Evolutionary conservation across 108 stramenopile species (phyloP).

Genomic region (Conticribra guillardii): DNA sequence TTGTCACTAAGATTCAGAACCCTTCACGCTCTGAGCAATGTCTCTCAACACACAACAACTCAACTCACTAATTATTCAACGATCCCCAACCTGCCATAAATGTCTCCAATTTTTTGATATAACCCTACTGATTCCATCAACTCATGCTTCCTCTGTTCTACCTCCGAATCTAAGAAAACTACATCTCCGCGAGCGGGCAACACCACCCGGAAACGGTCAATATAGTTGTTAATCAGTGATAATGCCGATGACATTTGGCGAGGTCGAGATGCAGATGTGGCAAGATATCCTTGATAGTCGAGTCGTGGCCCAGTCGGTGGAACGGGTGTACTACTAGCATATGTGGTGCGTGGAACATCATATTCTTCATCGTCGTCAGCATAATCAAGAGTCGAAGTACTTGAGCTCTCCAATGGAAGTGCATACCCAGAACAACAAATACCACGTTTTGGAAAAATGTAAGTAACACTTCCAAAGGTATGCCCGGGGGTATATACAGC

Average conservation of each 20-base stretch:
- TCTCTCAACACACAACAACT: no score
- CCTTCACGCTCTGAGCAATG: no score
- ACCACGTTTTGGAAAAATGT: slow-evolving; percentile 72
- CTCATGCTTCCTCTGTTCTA: slow-evolving; percentile 38
- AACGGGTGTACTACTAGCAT: slow-evolving; percentile 17
- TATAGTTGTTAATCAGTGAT: slow-evolving; percentile 62
- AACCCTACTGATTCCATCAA: slow-evolving; percentile 50
- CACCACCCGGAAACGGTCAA: slow-evolving; percentile 69
- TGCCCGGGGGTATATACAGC: slow-evolving; percentile 87
- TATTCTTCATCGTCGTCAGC: slow-evolving; percentile 56
- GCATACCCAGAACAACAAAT: slow-evolving; percentile 79
- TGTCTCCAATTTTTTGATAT: slow-evolving; percentile 53
- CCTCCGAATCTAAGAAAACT: slow-evolving; percentile 55
- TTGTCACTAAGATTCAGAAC: no score
- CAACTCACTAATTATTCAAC: no score
- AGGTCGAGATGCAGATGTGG: slow-evolving; percentile 73
- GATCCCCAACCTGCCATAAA: slow-evolving; percentile 53
- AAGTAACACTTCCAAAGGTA: slow-evolving; percentile 78
- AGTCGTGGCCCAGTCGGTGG: slow-evolving; percentile 64
- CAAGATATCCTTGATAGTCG: slow-evolving; percentile 80
- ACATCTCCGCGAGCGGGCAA: slow-evolving; percentile 77
- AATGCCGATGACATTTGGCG: slow-evolving; percentile 78
- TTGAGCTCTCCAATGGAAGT: slow-evolving; percentile 69
- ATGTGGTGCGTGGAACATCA: not conserved
- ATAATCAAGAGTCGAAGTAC: not conserved